phyloP scores from a whole-genome alignment of 2,329 filamentous ascomycete species.

The Colletotrichum noveboracense region DNA sequence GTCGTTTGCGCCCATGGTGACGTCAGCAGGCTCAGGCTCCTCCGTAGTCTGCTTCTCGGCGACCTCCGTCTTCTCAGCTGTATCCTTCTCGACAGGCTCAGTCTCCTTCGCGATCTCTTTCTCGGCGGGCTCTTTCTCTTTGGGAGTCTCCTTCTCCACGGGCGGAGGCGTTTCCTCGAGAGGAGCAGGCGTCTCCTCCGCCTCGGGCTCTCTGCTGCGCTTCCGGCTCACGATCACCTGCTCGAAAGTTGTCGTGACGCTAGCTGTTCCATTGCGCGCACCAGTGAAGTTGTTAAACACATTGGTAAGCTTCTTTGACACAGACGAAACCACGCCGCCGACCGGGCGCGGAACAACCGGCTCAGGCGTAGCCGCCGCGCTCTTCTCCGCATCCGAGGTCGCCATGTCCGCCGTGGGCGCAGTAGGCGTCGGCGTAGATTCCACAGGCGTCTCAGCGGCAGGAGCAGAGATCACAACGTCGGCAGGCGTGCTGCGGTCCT shows the following conservation, averaged over 20 bases:
- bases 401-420: background rate
- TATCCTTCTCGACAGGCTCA: background rate
- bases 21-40: background rate
- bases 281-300: background rate
- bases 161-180: background rate
- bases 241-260: background rate
- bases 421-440: background rate
- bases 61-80: fast-evolving
- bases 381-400: background rate
- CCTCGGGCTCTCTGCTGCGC: conserved; percentile 8
- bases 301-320: background rate
- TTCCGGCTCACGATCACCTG: conserved; percentile 13
- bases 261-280: background rate
- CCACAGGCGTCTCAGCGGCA: background rate
- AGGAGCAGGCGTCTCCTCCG: background rate
- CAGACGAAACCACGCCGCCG: background rate
- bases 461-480: background rate
- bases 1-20: background rate
- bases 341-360: background rate
- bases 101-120: background rate
- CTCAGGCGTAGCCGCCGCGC: background rate
- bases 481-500: background rate
- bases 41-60: background rate
- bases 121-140: background rate
- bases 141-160: background rate